Percentiles rank a stretch among this genome's conserved stretches.
Evolutionary conservation across 2,329 filamentous ascomycete genomes (phyloP).

Genomic region (Neoascochyta sp.): DNA sequence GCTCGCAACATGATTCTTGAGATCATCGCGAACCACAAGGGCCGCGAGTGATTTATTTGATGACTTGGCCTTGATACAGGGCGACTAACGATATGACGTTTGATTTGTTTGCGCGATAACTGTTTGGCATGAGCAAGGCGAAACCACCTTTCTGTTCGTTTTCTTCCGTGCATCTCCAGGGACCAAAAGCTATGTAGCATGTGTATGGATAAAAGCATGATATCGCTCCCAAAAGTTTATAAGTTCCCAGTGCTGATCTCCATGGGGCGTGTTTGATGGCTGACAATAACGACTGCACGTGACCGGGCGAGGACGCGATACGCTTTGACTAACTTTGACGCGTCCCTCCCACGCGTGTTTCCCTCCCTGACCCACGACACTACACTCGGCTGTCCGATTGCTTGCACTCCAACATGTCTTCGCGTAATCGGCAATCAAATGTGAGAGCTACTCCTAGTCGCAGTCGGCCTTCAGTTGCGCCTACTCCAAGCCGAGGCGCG

Average conservation of each 20-base stretch:
- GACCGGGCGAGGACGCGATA: conserved; percentile 11
- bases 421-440: conserved; percentile 17
- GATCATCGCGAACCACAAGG: conserved; percentile 54
- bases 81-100: no score
- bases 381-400: background rate
- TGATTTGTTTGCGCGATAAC: background rate
- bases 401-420: conserved; percentile 15
- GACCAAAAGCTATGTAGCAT: background rate
- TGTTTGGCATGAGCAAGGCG: background rate
- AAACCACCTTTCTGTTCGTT: no score
- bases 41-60: conserved; percentile 15
- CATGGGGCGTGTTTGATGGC: background rate
- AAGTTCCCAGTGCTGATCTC: no score
- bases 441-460: conserved; percentile 14
- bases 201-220: background rate
- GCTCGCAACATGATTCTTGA: conserved; percentile 86
- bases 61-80: no score
- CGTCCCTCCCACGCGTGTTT: conserved; percentile 2
- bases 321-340: conserved; percentile 2
- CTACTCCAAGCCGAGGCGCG: conserved; percentile 9
- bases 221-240: no score
- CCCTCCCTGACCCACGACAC: conserved; percentile 1
- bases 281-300: conserved; percentile 7
- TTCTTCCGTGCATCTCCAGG: background rate
- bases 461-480: conserved; percentile 11